These are phyloP conservation scores for Boeremia lycopersici DNA, from an alignment of 2,329 filamentous ascomycete genomes.

Conservation along the genomic window DNA sequence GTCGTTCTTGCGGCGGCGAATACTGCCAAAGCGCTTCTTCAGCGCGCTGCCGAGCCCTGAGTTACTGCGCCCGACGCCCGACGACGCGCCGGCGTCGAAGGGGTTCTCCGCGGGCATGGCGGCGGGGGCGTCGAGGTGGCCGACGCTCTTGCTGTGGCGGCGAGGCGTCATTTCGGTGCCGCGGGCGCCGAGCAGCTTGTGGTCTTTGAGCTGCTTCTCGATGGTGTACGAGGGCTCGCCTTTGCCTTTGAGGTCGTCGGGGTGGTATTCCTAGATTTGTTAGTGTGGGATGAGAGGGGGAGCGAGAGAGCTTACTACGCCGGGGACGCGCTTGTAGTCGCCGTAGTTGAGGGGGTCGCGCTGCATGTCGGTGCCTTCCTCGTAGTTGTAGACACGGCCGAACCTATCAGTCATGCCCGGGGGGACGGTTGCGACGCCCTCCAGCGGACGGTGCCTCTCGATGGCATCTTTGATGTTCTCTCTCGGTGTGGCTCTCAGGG, in stretches of 20 bases:
- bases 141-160: slow-evolving; percentile 45
- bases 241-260: slow-evolving; percentile 81
- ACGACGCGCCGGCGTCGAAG: slow-evolving; percentile 34
- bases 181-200: slow-evolving; percentile 53
- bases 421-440: slow-evolving; percentile 79
- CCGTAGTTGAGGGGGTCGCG: slow-evolving; percentile 70
- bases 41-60: slow-evolving; percentile 46
- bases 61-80: slow-evolving; percentile 41
- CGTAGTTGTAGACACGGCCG: slow-evolving; percentile 75
- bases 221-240: slow-evolving; percentile 76
- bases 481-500: slow-evolving; percentile 77
- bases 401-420: slow-evolving; percentile 71
- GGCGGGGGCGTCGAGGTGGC: slow-evolving; percentile 35
- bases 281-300: slow-evolving; percentile 3
- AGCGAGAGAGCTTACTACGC: slow-evolving; percentile 63
- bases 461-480: slow-evolving; percentile 80
- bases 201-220: slow-evolving; percentile 69
- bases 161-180: slow-evolving; percentile 55
- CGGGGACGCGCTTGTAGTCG: slow-evolving; percentile 78
- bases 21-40: slow-evolving; percentile 56
- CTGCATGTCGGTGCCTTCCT: slow-evolving; percentile 88
- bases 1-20: slow-evolving; percentile 47
- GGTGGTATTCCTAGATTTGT: slow-evolving; percentile 63
- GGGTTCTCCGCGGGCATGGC: slow-evolving; percentile 32
- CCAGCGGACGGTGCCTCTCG: slow-evolving; percentile 74